Conservation (phyloP, 805 yeast species). For the Nakazawaea ernobii region DNA sequence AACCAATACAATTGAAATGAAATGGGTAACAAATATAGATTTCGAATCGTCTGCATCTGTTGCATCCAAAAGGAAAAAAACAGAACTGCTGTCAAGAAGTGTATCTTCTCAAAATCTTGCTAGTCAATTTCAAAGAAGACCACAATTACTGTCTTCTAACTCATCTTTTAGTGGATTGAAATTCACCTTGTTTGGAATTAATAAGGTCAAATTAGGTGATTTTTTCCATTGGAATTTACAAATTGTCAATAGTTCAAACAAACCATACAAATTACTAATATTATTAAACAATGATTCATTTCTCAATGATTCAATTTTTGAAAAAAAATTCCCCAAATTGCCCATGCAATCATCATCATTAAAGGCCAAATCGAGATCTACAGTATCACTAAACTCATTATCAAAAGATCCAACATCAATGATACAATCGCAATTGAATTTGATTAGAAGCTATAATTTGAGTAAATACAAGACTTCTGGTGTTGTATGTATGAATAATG, state of each 20-base stretch:
- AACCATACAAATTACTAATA: slow-evolving; percentile 46
- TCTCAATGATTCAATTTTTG: slow-evolving; percentile 25
- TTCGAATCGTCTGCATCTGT: slow-evolving; percentile 13
- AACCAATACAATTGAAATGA: slow-evolving; percentile 20
- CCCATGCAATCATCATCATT: slow-evolving; percentile 14
- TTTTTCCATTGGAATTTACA: slow-evolving; percentile 59
- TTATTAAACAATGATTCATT: slow-evolving; percentile 29
- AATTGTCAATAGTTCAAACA: slow-evolving; percentile 55
- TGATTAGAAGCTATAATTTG: slow-evolving; percentile 30
- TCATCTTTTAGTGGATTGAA: slow-evolving; percentile 27
- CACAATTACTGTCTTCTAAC: slow-evolving; percentile 13
- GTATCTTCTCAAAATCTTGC: slow-evolving; percentile 19
- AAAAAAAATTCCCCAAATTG: slow-evolving; percentile 30
- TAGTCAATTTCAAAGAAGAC: slow-evolving; percentile 26
- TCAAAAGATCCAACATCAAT: slow-evolving; percentile 19
- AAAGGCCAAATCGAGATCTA: slow-evolving; percentile 5
- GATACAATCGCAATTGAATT: slow-evolving; percentile 24
- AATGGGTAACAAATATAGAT: slow-evolving; percentile 33
- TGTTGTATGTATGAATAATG: slow-evolving; percentile 57
- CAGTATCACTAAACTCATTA: slow-evolving; percentile 17
- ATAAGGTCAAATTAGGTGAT: slow-evolving; percentile 55
- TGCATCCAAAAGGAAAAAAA: slow-evolving; percentile 6
- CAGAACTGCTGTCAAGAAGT: not conserved
- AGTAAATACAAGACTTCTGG: slow-evolving; percentile 44
- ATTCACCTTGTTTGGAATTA: slow-evolving; percentile 58